phyloP scores from a whole-genome alignment of 2,329 filamentous ascomycete species.

The Penicillium sp. region DNA sequence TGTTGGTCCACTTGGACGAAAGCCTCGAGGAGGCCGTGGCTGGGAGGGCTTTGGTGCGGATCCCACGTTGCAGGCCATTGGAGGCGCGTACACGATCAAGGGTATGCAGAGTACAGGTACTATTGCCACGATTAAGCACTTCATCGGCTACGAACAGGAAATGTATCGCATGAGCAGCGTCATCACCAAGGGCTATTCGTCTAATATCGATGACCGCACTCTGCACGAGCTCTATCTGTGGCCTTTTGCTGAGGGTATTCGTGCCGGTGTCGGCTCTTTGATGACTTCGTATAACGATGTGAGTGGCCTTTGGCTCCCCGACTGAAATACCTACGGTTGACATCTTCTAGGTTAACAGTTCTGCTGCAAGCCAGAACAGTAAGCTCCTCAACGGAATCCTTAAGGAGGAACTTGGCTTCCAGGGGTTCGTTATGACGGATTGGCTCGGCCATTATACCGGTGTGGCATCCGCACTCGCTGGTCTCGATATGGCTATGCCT shows the following conservation, averaged over 20 bases:
- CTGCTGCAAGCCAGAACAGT: conserved; percentile 63
- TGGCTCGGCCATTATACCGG: conserved; percentile 62
- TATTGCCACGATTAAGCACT: conserved; percentile 56
- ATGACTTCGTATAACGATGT: conserved; percentile 45
- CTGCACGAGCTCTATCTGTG: conserved; percentile 46
- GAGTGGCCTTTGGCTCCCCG: conserved; percentile 3
- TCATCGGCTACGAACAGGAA: conserved; percentile 49
- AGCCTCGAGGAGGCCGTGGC: conserved; percentile 66
- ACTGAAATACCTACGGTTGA: neutral
- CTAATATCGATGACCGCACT: conserved; percentile 50
- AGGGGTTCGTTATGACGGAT: conserved; percentile 67
- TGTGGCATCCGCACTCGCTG: conserved; percentile 56
- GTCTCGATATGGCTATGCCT: conserved; percentile 68
- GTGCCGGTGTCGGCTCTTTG: conserved; percentile 46
- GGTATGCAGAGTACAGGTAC: conserved; percentile 56
- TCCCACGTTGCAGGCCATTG: conserved; percentile 58
- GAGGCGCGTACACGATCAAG: conserved; percentile 50
- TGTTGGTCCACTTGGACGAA: conserved; percentile 67
- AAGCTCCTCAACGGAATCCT: conserved; percentile 64
- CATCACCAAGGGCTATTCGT: conserved; percentile 39
- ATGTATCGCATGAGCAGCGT: conserved; percentile 48
- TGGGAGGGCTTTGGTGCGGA: conserved; percentile 73
- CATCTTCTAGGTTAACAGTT: conserved; percentile 55
- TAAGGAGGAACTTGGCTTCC: conserved; percentile 70
- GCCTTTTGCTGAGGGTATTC: conserved; percentile 50